Evolutionary conservation across 2,329 filamentous ascomycete genomes (phyloP).

Genomic region (Aspergillus bombycis): DNA sequence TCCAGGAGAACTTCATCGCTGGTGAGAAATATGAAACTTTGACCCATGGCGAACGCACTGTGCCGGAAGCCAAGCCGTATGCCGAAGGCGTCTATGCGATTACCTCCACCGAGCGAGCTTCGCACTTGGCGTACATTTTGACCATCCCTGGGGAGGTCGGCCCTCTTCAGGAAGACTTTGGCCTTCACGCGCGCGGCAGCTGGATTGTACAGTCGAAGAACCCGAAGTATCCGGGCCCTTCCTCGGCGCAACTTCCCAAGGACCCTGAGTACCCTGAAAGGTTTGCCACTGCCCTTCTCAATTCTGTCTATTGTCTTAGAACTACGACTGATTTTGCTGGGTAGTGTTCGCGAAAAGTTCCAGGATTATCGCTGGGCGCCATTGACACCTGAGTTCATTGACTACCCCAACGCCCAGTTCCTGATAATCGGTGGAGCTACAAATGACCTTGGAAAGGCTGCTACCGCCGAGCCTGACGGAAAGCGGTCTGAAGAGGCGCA

Average conservation of each 20-base stretch:
- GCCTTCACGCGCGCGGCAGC: conserved; percentile 70
- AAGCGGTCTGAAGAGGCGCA: conserved; percentile 63
- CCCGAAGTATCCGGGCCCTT: conserved; percentile 68
- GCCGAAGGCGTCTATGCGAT: conserved; percentile 86
- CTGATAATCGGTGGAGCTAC: conserved; percentile 69
- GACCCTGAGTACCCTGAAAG: conserved; percentile 71
- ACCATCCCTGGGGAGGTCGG: conserved; percentile 72
- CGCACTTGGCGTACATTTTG: conserved; percentile 77
- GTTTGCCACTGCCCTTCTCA: conserved; percentile 40
- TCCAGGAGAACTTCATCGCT: conserved; percentile 73
- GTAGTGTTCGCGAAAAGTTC: conserved; percentile 72
- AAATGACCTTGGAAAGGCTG: conserved; percentile 38
- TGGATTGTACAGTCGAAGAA: conserved; percentile 83
- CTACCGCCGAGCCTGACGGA: conserved; percentile 33
- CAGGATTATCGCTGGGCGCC: conserved; percentile 73
- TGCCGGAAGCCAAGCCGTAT: conserved; percentile 71
- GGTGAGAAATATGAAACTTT: conserved; percentile 73
- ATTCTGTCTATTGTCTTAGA: not conserved
- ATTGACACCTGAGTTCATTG: conserved; percentile 71
- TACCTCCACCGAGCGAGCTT: conserved; percentile 69
- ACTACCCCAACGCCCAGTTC: conserved; percentile 75
- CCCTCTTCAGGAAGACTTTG: conserved; percentile 74
- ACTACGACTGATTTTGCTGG: not conserved
- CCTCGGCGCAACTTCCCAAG: conserved; percentile 64
- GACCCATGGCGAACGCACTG: conserved; percentile 69